A percentile compares a stretch with the other conserved stretches of the same genome.
Evolutionary conservation across 73 alveolate genomes (phyloP).

Genomic region (Paramecium biaurelia): DNA sequence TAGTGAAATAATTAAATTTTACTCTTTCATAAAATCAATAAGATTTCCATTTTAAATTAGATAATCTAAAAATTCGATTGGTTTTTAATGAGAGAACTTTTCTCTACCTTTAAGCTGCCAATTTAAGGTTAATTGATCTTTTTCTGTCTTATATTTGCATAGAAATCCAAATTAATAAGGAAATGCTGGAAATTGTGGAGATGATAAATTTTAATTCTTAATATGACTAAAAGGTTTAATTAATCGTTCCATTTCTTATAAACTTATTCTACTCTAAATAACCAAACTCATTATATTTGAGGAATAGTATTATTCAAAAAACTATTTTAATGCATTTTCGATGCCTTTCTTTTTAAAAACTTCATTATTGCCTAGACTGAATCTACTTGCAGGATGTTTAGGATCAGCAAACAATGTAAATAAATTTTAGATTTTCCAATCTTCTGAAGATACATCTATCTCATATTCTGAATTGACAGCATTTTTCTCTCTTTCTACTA

Average conservation of each 20-base stretch:
- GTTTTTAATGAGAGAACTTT: neutral
- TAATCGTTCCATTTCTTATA: neutral
- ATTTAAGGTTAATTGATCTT: neutral
- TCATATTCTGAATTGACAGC: constrained; percentile 63
- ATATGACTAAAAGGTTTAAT: neutral
- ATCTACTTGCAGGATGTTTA: constrained; percentile 50
- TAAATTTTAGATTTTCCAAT: constrained; percentile 7
- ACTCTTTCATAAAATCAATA: neutral
- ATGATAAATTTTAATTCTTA: neutral
- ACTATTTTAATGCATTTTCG: neutral
- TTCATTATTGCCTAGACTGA: constrained; percentile 7
- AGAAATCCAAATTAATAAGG: neutral
- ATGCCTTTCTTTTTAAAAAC: neutral
- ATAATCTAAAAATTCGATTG: constrained; percentile 21
- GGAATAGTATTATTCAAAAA: neutral
- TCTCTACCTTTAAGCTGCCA: constrained; percentile 17
- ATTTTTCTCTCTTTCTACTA: constrained; percentile 24
- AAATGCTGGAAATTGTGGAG: neutral
- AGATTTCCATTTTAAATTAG: neutral
- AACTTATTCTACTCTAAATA: neutral
- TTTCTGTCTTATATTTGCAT: neutral
- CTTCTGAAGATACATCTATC: constrained; percentile 46
- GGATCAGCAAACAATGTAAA: neutral
- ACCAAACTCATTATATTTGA: neutral
- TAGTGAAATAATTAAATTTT: neutral